Base-by-base conservation (phyloP, 805 yeast genomes). In the Starmerella khaoyaiensis region DNA sequence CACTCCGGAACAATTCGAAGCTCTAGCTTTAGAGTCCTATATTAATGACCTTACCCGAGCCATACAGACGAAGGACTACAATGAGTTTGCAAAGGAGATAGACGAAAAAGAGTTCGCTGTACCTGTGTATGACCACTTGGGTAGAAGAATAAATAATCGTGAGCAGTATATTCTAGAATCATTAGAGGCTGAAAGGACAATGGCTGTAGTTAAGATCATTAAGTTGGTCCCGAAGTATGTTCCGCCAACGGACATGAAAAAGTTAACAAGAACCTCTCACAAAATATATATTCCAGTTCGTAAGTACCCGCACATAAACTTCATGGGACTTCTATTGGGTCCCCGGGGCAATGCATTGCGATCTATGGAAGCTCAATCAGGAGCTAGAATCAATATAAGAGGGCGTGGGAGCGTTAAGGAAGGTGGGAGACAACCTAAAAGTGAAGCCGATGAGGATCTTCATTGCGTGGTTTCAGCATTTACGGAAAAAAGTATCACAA, bases 361-460 rank as follows among this genome's bases (percentile, higher is more conserved):
- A 42, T 72, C 73, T 49, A 61, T 93, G 58, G 93, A 87, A 54
- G 75, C 72, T 21, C 75, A 78, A 34, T 77, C 93, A 27, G 94
- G 94, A 1, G 95, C 97, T 14, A 72, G 69, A 47, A 78, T 90
- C 41, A 93, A 86, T 3, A 80, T 90, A 34, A 67, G 99, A 48
- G 99, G 99, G 20, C 76, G 79, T 48, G 99, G 99, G 0, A 86
- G 96, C 1, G 93, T 84, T 15, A 87, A 87, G 53, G 94, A 82
- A 53, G 97, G 97, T 22, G 23, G 41, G 22, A 29, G 41, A 1
- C 16, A 6, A 8, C 26, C 26, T n/a, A 23, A 23, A 11, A 11
- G 12, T 11, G n/a, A 23, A 11, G 64, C 69, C 2, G 74, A 76
- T 31, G 98, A 93, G 41, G 93, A 83, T 28, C 59, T 93, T 37